A percentile compares a stretch with the other conserved stretches of the same genome.
These are phyloP conservation scores for Colletotrichum gigasporum DNA, from an alignment of 2,329 filamentous ascomycete genomes.

Conservation along the genomic window DNA sequence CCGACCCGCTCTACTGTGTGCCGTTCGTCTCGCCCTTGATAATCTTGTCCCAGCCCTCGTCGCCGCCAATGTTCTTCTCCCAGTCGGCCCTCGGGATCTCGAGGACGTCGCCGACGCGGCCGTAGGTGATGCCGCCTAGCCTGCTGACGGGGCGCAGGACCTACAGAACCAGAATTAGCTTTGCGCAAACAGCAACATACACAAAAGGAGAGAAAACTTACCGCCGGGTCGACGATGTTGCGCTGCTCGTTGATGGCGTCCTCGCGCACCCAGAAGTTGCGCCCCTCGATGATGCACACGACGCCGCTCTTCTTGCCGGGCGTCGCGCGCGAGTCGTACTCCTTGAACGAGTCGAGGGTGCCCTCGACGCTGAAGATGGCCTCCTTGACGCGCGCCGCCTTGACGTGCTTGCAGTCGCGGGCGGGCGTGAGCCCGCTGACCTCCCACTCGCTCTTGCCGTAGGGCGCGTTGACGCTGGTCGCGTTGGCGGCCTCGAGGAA, in stretches of 20 bases:
- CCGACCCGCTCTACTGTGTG: conserved; percentile 40
- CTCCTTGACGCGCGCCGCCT: conserved; percentile 79
- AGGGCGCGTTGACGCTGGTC: conserved; percentile 80
- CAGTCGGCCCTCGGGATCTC: conserved; percentile 76
- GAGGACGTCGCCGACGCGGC: conserved; percentile 71
- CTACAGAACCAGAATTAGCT: conserved; percentile 39
- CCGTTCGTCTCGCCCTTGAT: conserved; percentile 60
- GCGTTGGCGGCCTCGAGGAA: conserved; percentile 90
- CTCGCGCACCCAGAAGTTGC: conserved; percentile 87
- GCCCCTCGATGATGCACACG: conserved; percentile 82
- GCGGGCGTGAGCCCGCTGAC: conserved; percentile 78
- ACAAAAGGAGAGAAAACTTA: conserved; percentile 48
- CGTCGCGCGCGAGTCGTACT: conserved; percentile 78
- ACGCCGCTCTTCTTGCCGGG: conserved; percentile 81
- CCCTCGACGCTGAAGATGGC: conserved; percentile 86
- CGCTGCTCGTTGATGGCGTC: conserved; percentile 85
- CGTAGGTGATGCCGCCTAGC: conserved; percentile 88
- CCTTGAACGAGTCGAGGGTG: conserved; percentile 76
- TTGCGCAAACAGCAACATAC: neutral
- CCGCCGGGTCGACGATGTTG: conserved; percentile 76
- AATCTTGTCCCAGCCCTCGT: conserved; percentile 66
- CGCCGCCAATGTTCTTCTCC: conserved; percentile 58
- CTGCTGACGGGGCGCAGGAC: conserved; percentile 80
- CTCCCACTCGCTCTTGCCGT: conserved; percentile 71
- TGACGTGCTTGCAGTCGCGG: conserved; percentile 70